Evolutionary conservation across 2,329 filamentous ascomycete species (phyloP).

Genomic region (Colletotrichum lupini): DNA sequence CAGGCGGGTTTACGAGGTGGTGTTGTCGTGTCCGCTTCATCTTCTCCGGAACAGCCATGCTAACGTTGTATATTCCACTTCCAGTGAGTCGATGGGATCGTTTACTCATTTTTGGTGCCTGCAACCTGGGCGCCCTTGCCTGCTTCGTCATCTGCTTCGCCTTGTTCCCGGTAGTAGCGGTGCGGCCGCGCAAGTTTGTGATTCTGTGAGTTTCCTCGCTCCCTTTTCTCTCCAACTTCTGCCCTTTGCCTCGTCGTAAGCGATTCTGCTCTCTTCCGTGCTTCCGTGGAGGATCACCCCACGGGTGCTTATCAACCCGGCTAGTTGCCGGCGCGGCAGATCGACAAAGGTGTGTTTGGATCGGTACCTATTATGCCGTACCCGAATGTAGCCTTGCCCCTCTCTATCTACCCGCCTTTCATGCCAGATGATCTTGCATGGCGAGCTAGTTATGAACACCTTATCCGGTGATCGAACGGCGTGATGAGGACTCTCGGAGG

Average conservation of each 20-base stretch:
- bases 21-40: constrained; percentile 39
- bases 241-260: not conserved
- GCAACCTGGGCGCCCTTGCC: constrained; percentile 87
- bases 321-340: constrained; percentile 27
- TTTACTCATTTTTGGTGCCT: constrained; percentile 88
- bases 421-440: constrained; percentile 43
- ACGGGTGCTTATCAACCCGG: not conserved
- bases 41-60: constrained; percentile 41
- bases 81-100: constrained; percentile 98
- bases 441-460: constrained; percentile 16
- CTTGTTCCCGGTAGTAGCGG: constrained; percentile 84
- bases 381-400: constrained; percentile 24
- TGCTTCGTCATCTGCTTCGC: constrained; percentile 96
- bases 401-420: constrained; percentile 50
- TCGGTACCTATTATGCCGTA: constrained; percentile 6
- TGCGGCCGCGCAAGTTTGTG: constrained; percentile 92
- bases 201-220: constrained; percentile 81
- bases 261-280: not conserved
- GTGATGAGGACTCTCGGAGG: constrained; percentile 17
- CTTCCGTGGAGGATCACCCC: not conserved
- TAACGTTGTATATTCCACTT: constrained; percentile 42
- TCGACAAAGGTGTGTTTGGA: not conserved
- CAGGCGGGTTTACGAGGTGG: constrained; percentile 24
- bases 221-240: constrained; percentile 30
- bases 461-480: constrained; percentile 24